phyloP scores from a whole-genome alignment of 805 yeast genomes.

The Hanseniaspora opuntiae region DNA sequence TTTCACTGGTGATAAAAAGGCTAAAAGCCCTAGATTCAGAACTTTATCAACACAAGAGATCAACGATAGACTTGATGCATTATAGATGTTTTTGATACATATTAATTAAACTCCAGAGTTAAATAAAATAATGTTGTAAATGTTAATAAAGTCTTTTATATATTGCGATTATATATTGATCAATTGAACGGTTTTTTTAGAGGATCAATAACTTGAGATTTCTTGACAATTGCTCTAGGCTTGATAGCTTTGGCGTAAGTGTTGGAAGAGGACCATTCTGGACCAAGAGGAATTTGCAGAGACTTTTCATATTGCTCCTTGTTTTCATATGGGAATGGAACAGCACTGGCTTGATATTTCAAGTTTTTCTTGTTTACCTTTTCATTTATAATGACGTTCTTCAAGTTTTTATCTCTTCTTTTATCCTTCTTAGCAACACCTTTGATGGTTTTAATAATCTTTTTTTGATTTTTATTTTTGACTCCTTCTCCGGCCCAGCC shows the following conservation, averaged over 20 bases:
- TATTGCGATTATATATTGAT: background rate
- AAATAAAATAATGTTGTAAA: background rate
- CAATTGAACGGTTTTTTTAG: constrained; percentile 69
- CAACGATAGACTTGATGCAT: constrained; percentile 86
- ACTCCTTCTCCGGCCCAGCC: constrained; percentile 75
- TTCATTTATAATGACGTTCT: constrained; percentile 82
- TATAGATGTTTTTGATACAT: constrained; percentile 30
- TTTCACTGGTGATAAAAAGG: constrained; percentile 62
- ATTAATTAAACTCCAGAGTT: background rate
- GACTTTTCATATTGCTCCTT: constrained; percentile 91
- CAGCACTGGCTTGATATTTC: constrained; percentile 77
- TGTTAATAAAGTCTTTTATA: background rate
- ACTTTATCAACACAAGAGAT: constrained; percentile 80
- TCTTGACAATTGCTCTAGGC: constrained; percentile 76
- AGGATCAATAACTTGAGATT: constrained; percentile 85
- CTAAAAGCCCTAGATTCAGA: constrained; percentile 80
- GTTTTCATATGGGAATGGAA: constrained; percentile 88
- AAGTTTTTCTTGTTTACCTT: constrained; percentile 67
- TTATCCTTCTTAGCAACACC: constrained; percentile 63
- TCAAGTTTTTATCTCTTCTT: constrained; percentile 63
- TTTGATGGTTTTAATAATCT: constrained; percentile 53
- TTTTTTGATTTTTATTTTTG: constrained; percentile 36
- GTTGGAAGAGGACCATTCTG: constrained; percentile 84
- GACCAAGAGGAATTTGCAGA: constrained; percentile 89
- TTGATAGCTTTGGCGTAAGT: constrained; percentile 78